Conservation (phyloP, 2,329 filamentous ascomycete genomes). For the Dothideomycetidae sp. region DNA sequence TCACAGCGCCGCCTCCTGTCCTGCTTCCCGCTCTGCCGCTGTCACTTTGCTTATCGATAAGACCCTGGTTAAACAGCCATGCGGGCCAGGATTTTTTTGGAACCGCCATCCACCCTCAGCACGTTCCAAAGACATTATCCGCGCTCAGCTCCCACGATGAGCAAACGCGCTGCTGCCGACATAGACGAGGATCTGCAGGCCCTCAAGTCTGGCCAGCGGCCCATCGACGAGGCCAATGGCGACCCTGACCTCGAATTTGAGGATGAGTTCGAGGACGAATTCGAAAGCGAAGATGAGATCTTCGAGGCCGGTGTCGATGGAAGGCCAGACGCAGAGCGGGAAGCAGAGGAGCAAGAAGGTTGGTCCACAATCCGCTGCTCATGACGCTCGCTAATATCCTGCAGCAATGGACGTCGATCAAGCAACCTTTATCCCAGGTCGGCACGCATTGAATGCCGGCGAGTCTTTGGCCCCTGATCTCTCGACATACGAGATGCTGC, state of each 20-base stretch:
- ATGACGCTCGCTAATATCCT: conserved; percentile 16
- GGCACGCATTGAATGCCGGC: conserved; percentile 78
- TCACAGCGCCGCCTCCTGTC: no score
- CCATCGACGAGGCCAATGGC: conserved; percentile 34
- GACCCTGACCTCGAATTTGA: conserved; percentile 62
- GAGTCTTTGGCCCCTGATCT: conserved; percentile 84
- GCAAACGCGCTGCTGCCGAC: conserved; percentile 44
- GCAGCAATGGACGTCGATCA: conserved; percentile 88
- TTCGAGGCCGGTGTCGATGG: conserved; percentile 90
- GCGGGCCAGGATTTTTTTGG: no score
- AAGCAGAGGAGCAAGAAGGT: conserved; percentile 73
- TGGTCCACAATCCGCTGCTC: conserved; percentile 16
- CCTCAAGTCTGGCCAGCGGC: conserved; percentile 48
- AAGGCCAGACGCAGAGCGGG: conserved; percentile 77
- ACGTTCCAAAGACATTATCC: no score
- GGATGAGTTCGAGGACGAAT: conserved; percentile 88
- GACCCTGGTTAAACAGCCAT: no score
- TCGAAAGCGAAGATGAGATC: conserved; percentile 84
- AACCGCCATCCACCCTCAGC: no score
- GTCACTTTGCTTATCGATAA: conserved; percentile 10
- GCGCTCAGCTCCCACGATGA: conserved; percentile 35
- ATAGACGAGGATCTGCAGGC: conserved; percentile 34
- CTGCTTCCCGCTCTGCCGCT: no score
- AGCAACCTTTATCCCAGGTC: conserved; percentile 87
- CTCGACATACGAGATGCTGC: conserved; percentile 95